Base-by-base conservation (phyloP, 2,329 filamentous ascomycete species). In the Lecanicillium sp. region DNA sequence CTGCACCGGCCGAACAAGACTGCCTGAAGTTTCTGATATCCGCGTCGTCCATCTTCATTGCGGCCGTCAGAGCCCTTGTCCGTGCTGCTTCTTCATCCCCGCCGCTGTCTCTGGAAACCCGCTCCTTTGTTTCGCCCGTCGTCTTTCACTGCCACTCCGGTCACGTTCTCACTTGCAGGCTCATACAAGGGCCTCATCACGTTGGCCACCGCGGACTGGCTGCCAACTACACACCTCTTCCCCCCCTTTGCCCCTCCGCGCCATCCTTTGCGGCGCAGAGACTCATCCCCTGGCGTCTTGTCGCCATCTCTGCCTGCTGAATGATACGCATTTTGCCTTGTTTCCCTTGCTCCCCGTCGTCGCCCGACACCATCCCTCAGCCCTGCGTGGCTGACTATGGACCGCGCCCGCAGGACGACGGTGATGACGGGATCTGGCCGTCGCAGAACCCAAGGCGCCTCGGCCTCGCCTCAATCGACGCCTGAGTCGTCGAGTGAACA, bases 391-490 rank as follows among this genome's bases (percentile, higher is more conserved):
- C 40, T 36, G 36, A 39, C 27, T 32, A 42, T 62, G 60, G 59
- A 62, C 46, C 60, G 60, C 54, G 53, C 56, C 53, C 59, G 59
- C 49, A 57, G 58, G 40, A 53, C n/a, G n/a, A n/a, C 58, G 44
- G 50, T 18, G 20, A 31, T 36, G 22, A 39, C 37, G 33, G 28
- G 31, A 19, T 39, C 49, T 34, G 48, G 49, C 43, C 59, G 58
- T 46, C 59, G 58, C 49, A 57, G 49, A 43, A 47, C 52, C 25
- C 40, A 51, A 17, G 55, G 50, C 41, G 51, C 49, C 37, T 61
- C 59, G 39, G 47, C 58, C 13, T 61, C 59, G 45, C 58, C 58
- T 41, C 53, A 49, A 17, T 59, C 59, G 39, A 45, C 49, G 18
- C 51, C 58, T 20, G 58, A 58, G 41, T 45, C 46, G 25, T 54